These are phyloP conservation scores for Pinus albicaulis DNA, from an alignment of 75 land plant genomes.

Conservation along the genomic window DNA sequence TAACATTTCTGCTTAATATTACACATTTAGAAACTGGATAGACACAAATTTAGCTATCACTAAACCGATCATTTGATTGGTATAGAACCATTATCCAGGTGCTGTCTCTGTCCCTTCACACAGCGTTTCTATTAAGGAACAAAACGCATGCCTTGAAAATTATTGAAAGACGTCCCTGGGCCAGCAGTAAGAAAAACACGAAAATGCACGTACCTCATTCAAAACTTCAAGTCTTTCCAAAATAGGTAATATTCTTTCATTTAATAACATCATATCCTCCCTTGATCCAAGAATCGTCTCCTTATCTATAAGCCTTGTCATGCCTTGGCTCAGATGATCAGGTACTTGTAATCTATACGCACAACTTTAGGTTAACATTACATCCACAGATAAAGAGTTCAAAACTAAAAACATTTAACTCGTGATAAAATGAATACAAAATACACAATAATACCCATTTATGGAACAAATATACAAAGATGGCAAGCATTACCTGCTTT, in stretches of 20 bases:
- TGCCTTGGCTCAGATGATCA: slow-evolving; percentile 16
- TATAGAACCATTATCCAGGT: not conserved
- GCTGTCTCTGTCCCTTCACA: not conserved
- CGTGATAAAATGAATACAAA: slow-evolving; percentile 5
- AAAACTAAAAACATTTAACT: not conserved
- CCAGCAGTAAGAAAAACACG: not conserved
- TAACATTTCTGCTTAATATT: not conserved
- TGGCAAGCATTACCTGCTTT: slow-evolving; percentile 47
- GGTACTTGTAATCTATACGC: slow-evolving; percentile 8
- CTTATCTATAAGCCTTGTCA: slow-evolving; percentile 4
- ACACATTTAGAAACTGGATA: not conserved
- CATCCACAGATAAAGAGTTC: not conserved
- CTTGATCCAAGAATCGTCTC: slow-evolving; percentile 9
- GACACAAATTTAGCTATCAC: not conserved
- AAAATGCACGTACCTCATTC: slow-evolving; percentile 60
- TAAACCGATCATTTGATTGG: not conserved
- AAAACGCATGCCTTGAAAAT: not conserved
- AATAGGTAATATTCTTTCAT: slow-evolving; percentile 54
- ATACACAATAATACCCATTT: not conserved
- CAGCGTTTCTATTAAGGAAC: not conserved
- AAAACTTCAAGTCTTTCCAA: slow-evolving; percentile 73
- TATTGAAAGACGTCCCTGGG: not conserved
- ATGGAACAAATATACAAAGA: not conserved
- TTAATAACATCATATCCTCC: slow-evolving; percentile 33
- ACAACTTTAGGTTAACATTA: not conserved